These are phyloP conservation scores for Tulasnella sp. DNA, from an alignment of 768 basidiomycete species.

Conservation along the genomic window DNA sequence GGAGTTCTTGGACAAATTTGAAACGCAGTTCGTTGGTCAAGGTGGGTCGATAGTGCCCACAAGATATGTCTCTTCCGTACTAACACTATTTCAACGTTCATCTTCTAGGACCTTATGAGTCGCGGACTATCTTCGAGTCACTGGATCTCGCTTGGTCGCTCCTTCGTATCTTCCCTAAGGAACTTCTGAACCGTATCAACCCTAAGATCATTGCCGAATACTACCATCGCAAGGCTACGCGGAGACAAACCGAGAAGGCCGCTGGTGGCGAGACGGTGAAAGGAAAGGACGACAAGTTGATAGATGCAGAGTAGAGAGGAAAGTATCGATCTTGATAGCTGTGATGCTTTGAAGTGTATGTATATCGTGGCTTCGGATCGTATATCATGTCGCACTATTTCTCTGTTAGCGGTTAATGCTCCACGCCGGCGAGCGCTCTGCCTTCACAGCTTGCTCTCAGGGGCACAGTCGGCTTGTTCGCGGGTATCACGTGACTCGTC, in stretches of 20 bases:
- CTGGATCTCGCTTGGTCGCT: slow-evolving; percentile 96
- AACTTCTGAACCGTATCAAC: slow-evolving; percentile 94
- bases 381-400: neutral
- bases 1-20: slow-evolving; percentile 97
- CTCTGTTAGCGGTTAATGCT: neutral
- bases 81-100: neutral
- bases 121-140: slow-evolving; percentile 92
- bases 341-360: neutral
- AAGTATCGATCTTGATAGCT: neutral
- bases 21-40: slow-evolving; percentile 95
- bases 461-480: too few relatives aligned
- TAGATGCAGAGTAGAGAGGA: slow-evolving; percentile 10
- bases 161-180: slow-evolving; percentile 96
- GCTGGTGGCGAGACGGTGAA: slow-evolving; percentile 31
- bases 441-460: too few relatives aligned
- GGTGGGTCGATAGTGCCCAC: slow-evolving; percentile 40
- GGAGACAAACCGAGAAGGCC: slow-evolving; percentile 48
- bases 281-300: slow-evolving; percentile 11
- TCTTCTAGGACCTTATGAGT: slow-evolving; percentile 75
- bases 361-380: neutral
- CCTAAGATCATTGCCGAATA: slow-evolving; percentile 94
- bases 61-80: neutral
- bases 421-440: too few relatives aligned
- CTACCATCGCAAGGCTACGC: slow-evolving; percentile 74
- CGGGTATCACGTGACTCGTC: neutral